Evolutionary conservation across 1,284 basidiomycete species (phyloP), one percentile per base, ranked within the genome.

Genomic region (Irpex lacteus): DNA sequence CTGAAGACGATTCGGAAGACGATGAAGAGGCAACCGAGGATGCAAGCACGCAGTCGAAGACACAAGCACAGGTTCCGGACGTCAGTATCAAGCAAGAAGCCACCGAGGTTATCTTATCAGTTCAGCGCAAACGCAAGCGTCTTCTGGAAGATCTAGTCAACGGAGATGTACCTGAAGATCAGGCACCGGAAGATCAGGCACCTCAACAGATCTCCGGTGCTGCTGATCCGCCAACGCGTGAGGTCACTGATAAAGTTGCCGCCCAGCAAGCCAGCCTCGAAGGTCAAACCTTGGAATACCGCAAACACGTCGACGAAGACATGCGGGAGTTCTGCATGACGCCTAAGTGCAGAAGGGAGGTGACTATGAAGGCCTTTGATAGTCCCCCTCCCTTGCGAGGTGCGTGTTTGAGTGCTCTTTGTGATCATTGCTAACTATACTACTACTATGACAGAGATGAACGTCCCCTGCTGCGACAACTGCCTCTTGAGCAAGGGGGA

Each of bases 381-480:
- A 19, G 49, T 5, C 49, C 9, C 18, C 49, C 49, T 19, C 49
- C 49, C 18, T 8, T 50, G 49, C 6, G 18, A 13, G 49, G 49
- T 50, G 18, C 5, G 9, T 52, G 13, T 19, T 52, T 52, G 18
- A 7, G 11, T 52, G 18, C 50, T 19, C 18, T 18, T 21, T 9
- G 7, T 7, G 19, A 19, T 18, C 18, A 21, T 19, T 18, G 18
- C 49, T 50, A 13, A 50, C n/a, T n/a, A n/a, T n/a, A 15, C 18
- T 13, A n/a, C n/a, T 47, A 4, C 26, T 49, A 8, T 15, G 18
- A 3, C 19, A 65, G 63, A 8, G 6, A 32, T 59, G 4, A 58
- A n/a, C 3, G 60, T 61, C 3, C 54, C 60, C 18, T 65, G 63
- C 63, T 65, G 63, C 37, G 63, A 65, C 57, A 38, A 34, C 38